Base-by-base conservation (phyloP, 1,284 basidiomycete species). In the Singerocomus rubriflavus region DNA sequence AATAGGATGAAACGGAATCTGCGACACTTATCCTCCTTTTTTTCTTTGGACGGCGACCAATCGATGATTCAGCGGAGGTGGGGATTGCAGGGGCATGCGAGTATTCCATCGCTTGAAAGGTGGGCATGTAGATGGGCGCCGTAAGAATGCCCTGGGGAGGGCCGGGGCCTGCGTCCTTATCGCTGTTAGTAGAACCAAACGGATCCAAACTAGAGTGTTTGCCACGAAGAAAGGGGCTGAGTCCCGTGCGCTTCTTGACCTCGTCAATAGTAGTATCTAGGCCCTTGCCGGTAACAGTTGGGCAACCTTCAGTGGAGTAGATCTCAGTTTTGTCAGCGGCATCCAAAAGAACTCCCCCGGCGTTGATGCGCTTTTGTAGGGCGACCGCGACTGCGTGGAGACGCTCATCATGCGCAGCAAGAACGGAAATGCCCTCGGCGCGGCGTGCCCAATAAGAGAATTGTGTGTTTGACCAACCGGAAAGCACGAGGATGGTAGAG, bases 391-490 rank as follows among this genome's bases (percentile, higher is more conserved):
- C 73, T 30, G 70, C 62, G 13, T 58, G 66, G 26, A 77, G 65
- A 31, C 71, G 70, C 29, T 63, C 61, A 54, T 78, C 74, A 41
- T 72, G 65, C 39, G 64, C 57, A 14, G 68, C 65, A 30, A 77
- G 68, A 33, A 78, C 74, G 50, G 73, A 76, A 42, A 77, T 69
- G 29, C 73, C 76, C 56, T 78, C 77, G 6, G 70, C 65, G 26
- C 75, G 74, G 44, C 75, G 74, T 21, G 75, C 75, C 75, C 75
- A 77, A 51, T 77, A 77, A 39, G 77, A 77, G 46, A 78, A 78
- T 52, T 77, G 75, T 5, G 75, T 77, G 48, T 77, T 78, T 21
- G 77, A 78, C 75, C 75, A 77, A 47, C 75, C 75, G 5, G 74
- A 76, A 39, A 77, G 69, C 39, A 71, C 61, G 46, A 77, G 71